These are phyloP conservation scores for Paecilomyces formosus DNA, from an alignment of 2,329 filamentous ascomycete genomes.

Conservation along the genomic window DNA sequence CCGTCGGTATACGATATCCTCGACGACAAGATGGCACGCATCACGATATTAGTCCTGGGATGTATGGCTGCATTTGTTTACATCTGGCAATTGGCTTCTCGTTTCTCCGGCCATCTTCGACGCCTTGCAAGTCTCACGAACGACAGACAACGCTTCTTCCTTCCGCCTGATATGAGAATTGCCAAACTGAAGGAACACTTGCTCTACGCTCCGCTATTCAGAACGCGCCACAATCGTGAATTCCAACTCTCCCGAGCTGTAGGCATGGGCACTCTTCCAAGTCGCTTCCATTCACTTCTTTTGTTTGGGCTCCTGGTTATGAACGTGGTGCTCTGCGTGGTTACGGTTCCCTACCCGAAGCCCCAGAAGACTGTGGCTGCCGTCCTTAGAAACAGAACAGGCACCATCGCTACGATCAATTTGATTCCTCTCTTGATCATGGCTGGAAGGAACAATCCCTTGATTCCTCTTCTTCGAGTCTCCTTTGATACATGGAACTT, in stretches of 20 bases:
- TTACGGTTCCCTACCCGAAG: constrained; percentile 34
- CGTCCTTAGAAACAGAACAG: constrained; percentile 49
- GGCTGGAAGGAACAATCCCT: constrained; percentile 82
- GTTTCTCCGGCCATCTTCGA: constrained; percentile 61
- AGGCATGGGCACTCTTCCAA: constrained; percentile 40
- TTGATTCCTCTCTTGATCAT: constrained; percentile 81
- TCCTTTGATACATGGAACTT: constrained; percentile 95
- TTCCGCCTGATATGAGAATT: constrained; percentile 48
- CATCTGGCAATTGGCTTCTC: constrained; percentile 57
- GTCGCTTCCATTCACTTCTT: constrained; percentile 38
- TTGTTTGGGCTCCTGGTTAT: constrained; percentile 33
- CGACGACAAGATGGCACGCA: constrained; percentile 52
- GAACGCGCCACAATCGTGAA: constrained; percentile 37
- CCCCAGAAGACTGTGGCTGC: constrained; percentile 24
- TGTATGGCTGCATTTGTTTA: constrained; percentile 57
- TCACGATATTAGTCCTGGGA: constrained; percentile 58
- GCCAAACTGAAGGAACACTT: constrained; percentile 64
- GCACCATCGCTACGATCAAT: constrained; percentile 75
- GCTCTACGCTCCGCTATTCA: constrained; percentile 40
- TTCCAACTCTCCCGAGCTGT: constrained; percentile 36
- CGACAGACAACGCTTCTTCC: constrained; percentile 73
- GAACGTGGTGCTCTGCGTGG: constrained; percentile 45
- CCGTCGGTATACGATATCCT: constrained; percentile 21
- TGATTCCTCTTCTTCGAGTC: constrained; percentile 70
- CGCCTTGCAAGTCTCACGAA: constrained; percentile 69